Base-by-base conservation (phyloP, 768 basidiomycete genomes). In the Psilocybe cyanescens region DNA sequence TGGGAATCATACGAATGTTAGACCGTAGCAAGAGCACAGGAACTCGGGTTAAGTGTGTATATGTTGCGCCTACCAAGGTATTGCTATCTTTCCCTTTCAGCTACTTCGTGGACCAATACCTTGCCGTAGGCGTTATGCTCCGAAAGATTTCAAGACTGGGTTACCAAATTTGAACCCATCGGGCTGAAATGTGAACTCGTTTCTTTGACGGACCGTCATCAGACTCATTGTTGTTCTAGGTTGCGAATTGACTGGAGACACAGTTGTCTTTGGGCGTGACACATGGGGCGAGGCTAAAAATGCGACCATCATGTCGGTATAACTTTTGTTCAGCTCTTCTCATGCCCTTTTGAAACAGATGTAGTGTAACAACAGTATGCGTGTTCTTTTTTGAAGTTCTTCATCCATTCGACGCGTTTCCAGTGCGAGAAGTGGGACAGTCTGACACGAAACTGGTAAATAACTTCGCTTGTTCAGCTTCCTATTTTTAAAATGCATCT, bases 391-490 rank as follows among this genome's bases (percentile, higher is more conserved):
- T 51, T 30, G 39, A 30, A 17, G 55, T n/a, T 50, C 17, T 31
- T 19, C 16, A 2, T 35, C 45, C 48, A 7, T 14, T 57, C 12
- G 50, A 41, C 7, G 17, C 33, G 33, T 33, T 31, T 47, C 12
- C 39, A 95, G 91, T 93, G 92, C 2, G 97, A 99, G 75, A 99
- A 99, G 75, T 96, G 94, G 91, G 97, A 99, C 67, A 91, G 92
- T 52, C 75, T 99, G 58, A 98, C 96, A 5, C 82, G 97, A 47
- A 91, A 87, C 67, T 96, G 91, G 94, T 92, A 62, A 49, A 47
- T 37, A 41, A 24, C 17, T 16, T 16, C 17, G n/a, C 12, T 24
- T 50, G 41, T 16, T 7, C 28, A 44, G 9, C 30, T 48, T 58
- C 31, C 31, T 35, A 30, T 59, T 51, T 45, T 11, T 55, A 9